A percentile compares a stretch with the other conserved stretches of the same genome.
These are phyloP conservation scores for Cladosporium velox DNA, from an alignment of 2,329 filamentous ascomycete genomes.

Conservation along the genomic window DNA sequence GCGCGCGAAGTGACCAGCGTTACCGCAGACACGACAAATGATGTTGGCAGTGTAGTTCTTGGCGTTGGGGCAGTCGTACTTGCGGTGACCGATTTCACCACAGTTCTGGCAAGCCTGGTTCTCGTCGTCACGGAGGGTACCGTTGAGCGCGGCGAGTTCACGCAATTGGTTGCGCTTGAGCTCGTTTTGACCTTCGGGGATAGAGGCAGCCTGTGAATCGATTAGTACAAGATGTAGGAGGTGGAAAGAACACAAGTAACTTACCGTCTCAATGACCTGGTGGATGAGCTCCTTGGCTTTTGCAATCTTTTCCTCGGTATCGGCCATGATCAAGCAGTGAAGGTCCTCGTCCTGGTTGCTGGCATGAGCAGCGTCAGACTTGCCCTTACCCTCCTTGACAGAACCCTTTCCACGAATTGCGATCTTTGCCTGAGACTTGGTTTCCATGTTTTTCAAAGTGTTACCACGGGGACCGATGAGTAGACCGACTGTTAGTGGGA, in stretches of 20 bases:
- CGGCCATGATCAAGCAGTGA: constrained; percentile 99
- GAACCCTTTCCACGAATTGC: constrained; percentile 99
- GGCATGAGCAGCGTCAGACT: constrained; percentile 96
- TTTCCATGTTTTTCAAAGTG: constrained; percentile 99
- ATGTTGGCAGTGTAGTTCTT: constrained; percentile 99
- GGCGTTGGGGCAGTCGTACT: constrained; percentile 97
- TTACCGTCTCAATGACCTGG: constrained; percentile 96
- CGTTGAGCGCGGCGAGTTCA: constrained; percentile 96
- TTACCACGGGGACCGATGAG: constrained; percentile 99
- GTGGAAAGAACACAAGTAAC: constrained; percentile 40
- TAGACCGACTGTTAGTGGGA: constrained; percentile 91
- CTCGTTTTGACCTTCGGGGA: constrained; percentile 97
- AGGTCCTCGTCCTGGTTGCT: constrained; percentile 99
- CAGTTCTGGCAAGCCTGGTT: constrained; percentile 99
- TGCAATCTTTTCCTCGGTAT: constrained; percentile 99
- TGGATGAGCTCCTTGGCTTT: constrained; percentile 98
- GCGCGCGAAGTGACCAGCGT: constrained; percentile 96
- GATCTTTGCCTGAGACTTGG: constrained; percentile 96
- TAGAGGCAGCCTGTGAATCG: constrained; percentile 78
- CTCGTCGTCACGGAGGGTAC: constrained; percentile 97
- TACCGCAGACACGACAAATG: constrained; percentile 96
- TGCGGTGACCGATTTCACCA: constrained; percentile 96
- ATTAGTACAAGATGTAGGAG: constrained; percentile 12
- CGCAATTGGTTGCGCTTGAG: constrained; percentile 98
- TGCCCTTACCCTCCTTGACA: constrained; percentile 98